Percentiles rank a stretch among this genome's conserved stretches.
Conservation (phyloP, 2,329 filamentous ascomycete genomes). For the Tolypocladium inflatum region DNA sequence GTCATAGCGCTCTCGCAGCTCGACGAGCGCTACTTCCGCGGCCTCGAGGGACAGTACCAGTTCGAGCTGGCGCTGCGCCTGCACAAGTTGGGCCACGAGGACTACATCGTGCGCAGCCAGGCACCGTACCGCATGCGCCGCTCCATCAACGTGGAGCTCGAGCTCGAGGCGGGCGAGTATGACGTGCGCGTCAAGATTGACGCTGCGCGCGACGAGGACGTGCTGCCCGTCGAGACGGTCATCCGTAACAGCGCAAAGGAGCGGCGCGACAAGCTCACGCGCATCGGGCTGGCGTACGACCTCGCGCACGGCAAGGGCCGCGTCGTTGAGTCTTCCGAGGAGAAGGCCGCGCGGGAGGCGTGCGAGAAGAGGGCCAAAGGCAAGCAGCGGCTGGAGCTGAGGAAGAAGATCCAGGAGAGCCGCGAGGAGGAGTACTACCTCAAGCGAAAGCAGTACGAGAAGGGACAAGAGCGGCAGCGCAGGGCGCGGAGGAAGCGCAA, state of each 20-base stretch:
- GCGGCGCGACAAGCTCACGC: conserved; percentile 61
- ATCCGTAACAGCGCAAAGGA: conserved; percentile 54
- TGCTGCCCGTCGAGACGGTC: conserved; percentile 51
- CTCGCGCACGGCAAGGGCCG: conserved; percentile 59
- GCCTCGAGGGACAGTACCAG: conserved; percentile 45
- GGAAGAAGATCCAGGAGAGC: conserved; percentile 32
- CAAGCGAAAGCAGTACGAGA: conserved; percentile 26
- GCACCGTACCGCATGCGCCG: conserved; percentile 54
- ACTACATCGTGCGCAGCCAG: conserved; percentile 46
- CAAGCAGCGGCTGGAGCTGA: conserved; percentile 23
- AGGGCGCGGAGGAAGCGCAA: conserved; percentile 79
- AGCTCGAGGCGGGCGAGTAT: conserved; percentile 66
- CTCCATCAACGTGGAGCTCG: conserved; percentile 67
- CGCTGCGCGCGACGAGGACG: conserved; percentile 46
- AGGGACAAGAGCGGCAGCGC: conserved; percentile 12
- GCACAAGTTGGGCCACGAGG: conserved; percentile 37
- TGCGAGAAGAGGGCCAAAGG: conserved; percentile 32
- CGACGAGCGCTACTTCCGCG: conserved; percentile 47
- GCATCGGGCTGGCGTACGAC: conserved; percentile 62
- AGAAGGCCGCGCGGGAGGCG: conserved; percentile 36
- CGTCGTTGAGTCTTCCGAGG: conserved; percentile 36
- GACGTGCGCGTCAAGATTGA: conserved; percentile 67
- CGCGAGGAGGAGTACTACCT: conserved; percentile 26
- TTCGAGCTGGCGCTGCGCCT: conserved; percentile 46
- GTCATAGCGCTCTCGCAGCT: conserved; percentile 49